Percentiles rank a stretch among this genome's conserved stretches.
phyloP scores from a whole-genome alignment of 78 protist species.

The Cavenderia fasciculata region DNA sequence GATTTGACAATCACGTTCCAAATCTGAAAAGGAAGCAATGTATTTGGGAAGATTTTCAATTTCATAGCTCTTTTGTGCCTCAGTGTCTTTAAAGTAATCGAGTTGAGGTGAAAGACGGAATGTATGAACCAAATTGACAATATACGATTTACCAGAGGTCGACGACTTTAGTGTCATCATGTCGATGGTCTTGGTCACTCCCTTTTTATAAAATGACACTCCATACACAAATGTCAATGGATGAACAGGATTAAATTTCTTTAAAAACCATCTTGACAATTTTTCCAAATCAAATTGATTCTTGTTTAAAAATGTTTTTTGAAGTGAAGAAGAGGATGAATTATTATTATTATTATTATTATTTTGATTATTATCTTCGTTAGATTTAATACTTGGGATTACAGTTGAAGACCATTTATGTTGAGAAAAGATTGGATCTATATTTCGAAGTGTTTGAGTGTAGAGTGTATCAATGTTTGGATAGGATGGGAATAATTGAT shows the following conservation, averaged over 20 bases:
- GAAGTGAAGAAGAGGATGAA: no score
- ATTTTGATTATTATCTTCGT: no score
- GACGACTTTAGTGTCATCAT: conserved; percentile 46
- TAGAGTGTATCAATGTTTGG: conserved; percentile 43
- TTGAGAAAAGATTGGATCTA: conserved; percentile 13
- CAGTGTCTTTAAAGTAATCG: conserved; percentile 36
- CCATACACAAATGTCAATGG: conserved; percentile 67
- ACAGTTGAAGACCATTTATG: conserved; percentile 63
- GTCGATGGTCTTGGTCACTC: conserved; percentile 38
- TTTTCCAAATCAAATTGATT: conserved; percentile 70
- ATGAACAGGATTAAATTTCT: conserved; percentile 26
- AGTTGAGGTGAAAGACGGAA: conserved; percentile 31
- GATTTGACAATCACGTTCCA: conserved; percentile 47
- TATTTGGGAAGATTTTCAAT: conserved; percentile 2
- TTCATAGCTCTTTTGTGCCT: conserved; percentile 26
- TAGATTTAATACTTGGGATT: conserved; percentile 16
- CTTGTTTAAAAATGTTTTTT: conserved; percentile 31
- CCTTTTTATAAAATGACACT: conserved; percentile 45
- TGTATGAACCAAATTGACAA: conserved; percentile 41
- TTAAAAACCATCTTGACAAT: conserved; percentile 45
- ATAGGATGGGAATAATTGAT: conserved; percentile 53
- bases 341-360: no score
- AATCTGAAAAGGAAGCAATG: background rate
- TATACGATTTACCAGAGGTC: conserved; percentile 30
- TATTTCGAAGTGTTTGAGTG: conserved; percentile 25